These are phyloP conservation scores for Cryptococcus sp. DNA, from an alignment of 1,284 basidiomycete genomes.

Conservation along the genomic window DNA sequence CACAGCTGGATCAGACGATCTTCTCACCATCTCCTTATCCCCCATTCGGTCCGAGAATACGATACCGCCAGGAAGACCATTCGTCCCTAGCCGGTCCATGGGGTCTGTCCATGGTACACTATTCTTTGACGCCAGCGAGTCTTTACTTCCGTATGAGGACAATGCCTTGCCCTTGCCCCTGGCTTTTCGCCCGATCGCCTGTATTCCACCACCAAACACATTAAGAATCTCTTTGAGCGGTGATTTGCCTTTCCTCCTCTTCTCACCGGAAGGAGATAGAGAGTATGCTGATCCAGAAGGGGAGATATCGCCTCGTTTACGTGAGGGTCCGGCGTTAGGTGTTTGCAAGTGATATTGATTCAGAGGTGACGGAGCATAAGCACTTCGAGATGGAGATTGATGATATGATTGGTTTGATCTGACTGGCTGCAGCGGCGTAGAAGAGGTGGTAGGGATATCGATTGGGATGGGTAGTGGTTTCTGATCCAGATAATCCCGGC, in stretches of 20 bases:
- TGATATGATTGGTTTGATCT: slow-evolving; percentile 5
- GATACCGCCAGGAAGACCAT: slow-evolving; percentile 34
- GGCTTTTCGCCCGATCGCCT: slow-evolving; percentile 23
- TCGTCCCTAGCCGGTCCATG: slow-evolving; percentile 20
- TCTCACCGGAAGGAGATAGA: slow-evolving; percentile 19
- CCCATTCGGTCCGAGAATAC: slow-evolving; percentile 40
- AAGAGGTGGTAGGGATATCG: slow-evolving; percentile 2
- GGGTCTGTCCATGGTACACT: neutral
- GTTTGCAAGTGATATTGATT: slow-evolving; percentile 23
- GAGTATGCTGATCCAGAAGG: slow-evolving; percentile 22
- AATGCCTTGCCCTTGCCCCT: slow-evolving; percentile 32
- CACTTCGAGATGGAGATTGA: slow-evolving; percentile 1
- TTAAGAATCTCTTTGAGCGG: slow-evolving; percentile 40
- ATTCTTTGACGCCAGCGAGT: slow-evolving; percentile 1
- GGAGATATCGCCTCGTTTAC: slow-evolving; percentile 18
- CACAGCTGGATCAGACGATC: slow-evolving; percentile 18
- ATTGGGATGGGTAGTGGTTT: slow-evolving; percentile 39
- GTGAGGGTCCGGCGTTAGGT: slow-evolving; percentile 11
- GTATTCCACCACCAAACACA: slow-evolving; percentile 32
- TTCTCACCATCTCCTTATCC: slow-evolving; percentile 31
- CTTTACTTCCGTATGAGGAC: slow-evolving; percentile 1
- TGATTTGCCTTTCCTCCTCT: slow-evolving; percentile 25
- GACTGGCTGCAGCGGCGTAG: neutral
- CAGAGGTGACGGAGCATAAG: slow-evolving; percentile 22
- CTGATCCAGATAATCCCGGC: slow-evolving; percentile 30